Evolutionary conservation across 192 early-diverging fungal species (phyloP), one percentile per base, ranked within the genome.

Genomic region (Coemansia sp.): DNA sequence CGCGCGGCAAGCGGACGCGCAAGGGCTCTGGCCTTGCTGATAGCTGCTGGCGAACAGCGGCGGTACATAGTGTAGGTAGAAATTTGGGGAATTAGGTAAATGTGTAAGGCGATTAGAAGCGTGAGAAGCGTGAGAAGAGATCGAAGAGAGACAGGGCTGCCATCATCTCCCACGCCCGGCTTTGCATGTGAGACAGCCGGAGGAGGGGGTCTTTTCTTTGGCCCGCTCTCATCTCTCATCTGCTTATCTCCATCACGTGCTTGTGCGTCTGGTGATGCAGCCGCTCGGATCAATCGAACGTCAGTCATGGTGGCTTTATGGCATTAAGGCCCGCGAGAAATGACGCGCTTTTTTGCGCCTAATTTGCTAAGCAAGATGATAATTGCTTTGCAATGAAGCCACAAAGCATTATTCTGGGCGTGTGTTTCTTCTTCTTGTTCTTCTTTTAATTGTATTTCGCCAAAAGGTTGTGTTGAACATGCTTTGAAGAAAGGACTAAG

Each of bases 191-290:
- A 35, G 10, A 46, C 14, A 45, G 17, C 19, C 25, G 36, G 46
- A 49, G 62, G 29, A 51, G 46, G 22, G 59, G n/a, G 41, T 0
- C n/a, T n/a, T n/a, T n/a, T n/a, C n/a, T n/a, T n/a, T n/a, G n/a
- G n/a, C n/a, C n/a, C n/a, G n/a, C n/a, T 10, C 47, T 51, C 24
- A 51, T 51, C 47, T 49, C 47, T 51, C 47, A 51, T 51, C 47
- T 27, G 47, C 47, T 51, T 51, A 51, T 51, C 47, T 51, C 47
- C 27, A 51, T 51, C 47, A 51, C 47, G 24, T 51, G 47, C 47
- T 27, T 14, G 56, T 6, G 15, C 1, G 56, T 10, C 56, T 36
- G 10, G 11, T 24, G 51, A 12, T 8, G 9, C 0, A 19, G 19
- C 6, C 40, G 14, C 4, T 15, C 15, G 40, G 17, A 15, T 3